Conservation (phyloP, 345 rosid genomes). For the Geranium rotundifolium region DNA sequence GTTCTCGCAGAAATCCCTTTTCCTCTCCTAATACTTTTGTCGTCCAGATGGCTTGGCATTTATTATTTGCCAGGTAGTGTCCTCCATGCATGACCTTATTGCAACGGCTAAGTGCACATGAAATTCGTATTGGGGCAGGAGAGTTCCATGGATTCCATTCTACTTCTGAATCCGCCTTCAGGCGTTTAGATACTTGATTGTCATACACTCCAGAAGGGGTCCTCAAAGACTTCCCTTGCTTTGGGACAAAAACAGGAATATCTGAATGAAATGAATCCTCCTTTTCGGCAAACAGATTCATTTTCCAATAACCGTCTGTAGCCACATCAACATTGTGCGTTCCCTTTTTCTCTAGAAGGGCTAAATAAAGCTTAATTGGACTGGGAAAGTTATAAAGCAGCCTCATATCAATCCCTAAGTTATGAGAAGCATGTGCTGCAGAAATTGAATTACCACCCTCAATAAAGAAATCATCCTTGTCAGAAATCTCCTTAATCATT, state of each 20-base stretch:
- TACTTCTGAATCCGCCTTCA: slow-evolving; percentile 31
- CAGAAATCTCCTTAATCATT: slow-evolving; percentile 54
- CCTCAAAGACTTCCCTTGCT: slow-evolving; percentile 14
- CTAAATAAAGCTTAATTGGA: slow-evolving; percentile 50
- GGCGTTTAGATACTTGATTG: slow-evolving; percentile 30
- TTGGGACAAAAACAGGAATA: slow-evolving; percentile 13
- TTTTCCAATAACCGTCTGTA: slow-evolving; percentile 14
- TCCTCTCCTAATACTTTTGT: slow-evolving; percentile 31
- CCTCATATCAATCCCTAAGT: slow-evolving; percentile 72
- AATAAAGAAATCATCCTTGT: slow-evolving; percentile 66
- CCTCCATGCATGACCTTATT: slow-evolving; percentile 49
- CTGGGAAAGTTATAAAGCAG: slow-evolving; percentile 59
- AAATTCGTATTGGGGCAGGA: slow-evolving; percentile 14
- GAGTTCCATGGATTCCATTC: slow-evolving; percentile 30
- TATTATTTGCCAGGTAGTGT: slow-evolving; percentile 14
- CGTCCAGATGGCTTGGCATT: slow-evolving; percentile 20
- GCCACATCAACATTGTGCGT: slow-evolving; percentile 16
- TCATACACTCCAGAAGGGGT: slow-evolving; percentile 14
- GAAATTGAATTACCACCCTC: slow-evolving; percentile 85
- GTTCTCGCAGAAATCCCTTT: slow-evolving; percentile 33
- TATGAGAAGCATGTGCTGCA: slow-evolving; percentile 79
- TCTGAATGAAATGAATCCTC: slow-evolving; percentile 18
- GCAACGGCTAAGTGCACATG: slow-evolving; percentile 66
- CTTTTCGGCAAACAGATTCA: slow-evolving; percentile 20
- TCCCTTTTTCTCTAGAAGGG: slow-evolving; percentile 33